These are phyloP conservation scores for Boletus mariae DNA, from an alignment of 1,284 basidiomycete genomes.

Conservation along the genomic window DNA sequence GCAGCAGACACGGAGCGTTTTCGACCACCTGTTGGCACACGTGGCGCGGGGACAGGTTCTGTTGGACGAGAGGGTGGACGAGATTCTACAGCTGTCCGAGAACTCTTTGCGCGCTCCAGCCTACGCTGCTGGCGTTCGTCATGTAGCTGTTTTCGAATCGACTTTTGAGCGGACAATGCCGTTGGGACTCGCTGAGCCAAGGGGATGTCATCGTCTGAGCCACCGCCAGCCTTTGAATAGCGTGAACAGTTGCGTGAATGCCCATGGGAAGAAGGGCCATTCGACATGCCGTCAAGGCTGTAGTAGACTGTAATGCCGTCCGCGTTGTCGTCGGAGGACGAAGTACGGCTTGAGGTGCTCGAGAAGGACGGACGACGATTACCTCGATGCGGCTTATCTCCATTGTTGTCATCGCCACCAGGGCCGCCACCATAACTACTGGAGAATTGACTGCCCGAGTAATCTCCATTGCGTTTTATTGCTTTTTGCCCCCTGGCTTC, in stretches of 20 bases:
- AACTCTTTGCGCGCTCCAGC: constrained; percentile 42
- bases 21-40: constrained; percentile 13
- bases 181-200: constrained; percentile 74
- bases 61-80: constrained; percentile 12
- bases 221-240: constrained; percentile 19
- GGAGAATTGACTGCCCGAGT: constrained; percentile 10
- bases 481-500: constrained; percentile 12
- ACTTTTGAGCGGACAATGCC: constrained; percentile 72
- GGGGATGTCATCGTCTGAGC: constrained; percentile 60
- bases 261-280: constrained; percentile 17
- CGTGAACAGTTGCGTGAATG: constrained; percentile 24
- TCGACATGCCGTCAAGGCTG: constrained; percentile 34
- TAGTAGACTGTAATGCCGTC: constrained; percentile 43
- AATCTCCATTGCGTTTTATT: constrained; percentile 4
- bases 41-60: constrained; percentile 5
- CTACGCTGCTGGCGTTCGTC: constrained; percentile 62
- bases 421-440: constrained; percentile 25
- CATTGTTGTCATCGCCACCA: constrained; percentile 36
- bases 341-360: constrained; percentile 30
- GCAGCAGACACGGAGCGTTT: constrained; percentile 32
- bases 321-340: constrained; percentile 42
- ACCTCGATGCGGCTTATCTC: constrained; percentile 33
- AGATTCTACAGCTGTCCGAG: constrained; percentile 13
- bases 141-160: constrained; percentile 65
- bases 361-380: constrained; percentile 32